Percentiles rank a stretch among this genome's conserved stretches.
phyloP scores from a whole-genome alignment of 495 filamentous ascomycete genomes.

The Oidiodendron maius region DNA sequence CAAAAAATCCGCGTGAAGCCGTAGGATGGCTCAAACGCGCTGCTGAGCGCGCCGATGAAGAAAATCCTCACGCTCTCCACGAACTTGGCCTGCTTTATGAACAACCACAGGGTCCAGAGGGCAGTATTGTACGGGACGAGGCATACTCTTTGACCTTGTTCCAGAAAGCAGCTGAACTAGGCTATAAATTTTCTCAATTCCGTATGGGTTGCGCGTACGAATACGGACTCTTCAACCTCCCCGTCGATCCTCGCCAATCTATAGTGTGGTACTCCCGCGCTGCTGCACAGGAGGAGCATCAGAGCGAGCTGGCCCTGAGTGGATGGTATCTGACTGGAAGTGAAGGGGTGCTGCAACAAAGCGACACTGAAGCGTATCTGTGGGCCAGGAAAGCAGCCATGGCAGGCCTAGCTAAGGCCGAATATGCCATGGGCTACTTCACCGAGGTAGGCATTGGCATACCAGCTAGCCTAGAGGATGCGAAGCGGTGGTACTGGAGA shows the following conservation, averaged over 20 bases:
- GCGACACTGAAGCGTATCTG: constrained; percentile 92
- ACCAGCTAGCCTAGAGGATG: constrained; percentile 80
- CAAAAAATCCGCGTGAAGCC: constrained; percentile 76
- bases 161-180: constrained; percentile 79
- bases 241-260: constrained; percentile 72
- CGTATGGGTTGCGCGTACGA: constrained; percentile 83
- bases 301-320: constrained; percentile 84
- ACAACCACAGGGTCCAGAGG: constrained; percentile 51
- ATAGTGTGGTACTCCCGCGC: constrained; percentile 93
- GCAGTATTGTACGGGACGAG: constrained; percentile 73
- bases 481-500: constrained; percentile 96
- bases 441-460: constrained; percentile 94
- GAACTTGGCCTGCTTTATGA: constrained; percentile 87
- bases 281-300: constrained; percentile 90
- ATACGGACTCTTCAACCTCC: constrained; percentile 77
- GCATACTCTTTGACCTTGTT: constrained; percentile 73
- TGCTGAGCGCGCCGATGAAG: constrained; percentile 77
- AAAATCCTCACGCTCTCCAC: constrained; percentile 94
- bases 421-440: constrained; percentile 98
- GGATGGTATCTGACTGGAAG: constrained; percentile 96
- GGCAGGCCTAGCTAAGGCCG: constrained; percentile 79
- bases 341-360: constrained; percentile 82
- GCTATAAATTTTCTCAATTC: constrained; percentile 94
- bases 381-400: constrained; percentile 93
- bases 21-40: constrained; percentile 89